Conservation (phyloP, 768 basidiomycete genomes). For the Pleurotus salmoneostramineus region DNA sequence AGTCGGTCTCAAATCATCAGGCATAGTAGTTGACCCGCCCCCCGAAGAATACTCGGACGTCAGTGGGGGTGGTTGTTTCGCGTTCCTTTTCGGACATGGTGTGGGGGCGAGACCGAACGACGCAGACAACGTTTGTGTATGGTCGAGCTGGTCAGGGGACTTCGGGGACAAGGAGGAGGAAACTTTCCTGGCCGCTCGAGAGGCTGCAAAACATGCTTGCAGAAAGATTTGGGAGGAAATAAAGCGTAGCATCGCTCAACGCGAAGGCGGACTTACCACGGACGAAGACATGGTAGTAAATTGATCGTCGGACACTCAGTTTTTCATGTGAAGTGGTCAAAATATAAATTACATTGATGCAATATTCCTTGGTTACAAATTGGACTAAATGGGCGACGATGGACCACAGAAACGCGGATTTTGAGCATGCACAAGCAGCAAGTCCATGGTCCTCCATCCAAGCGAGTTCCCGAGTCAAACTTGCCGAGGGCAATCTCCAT, state of each 20-base stretch:
- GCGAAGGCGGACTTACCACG: neutral
- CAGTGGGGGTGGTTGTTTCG: constrained; percentile 59
- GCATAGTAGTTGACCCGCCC: constrained; percentile 56
- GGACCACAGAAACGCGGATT: no score
- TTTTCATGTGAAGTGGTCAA: no score
- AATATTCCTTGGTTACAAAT: no score
- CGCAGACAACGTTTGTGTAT: constrained; percentile 36
- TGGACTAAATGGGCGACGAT: no score
- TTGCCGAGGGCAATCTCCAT: constrained; percentile 10
- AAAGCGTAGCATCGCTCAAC: constrained; percentile 33
- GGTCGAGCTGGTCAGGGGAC: constrained; percentile 51
- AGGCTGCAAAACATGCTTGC: constrained; percentile 46
- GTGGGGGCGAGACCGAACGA: constrained; percentile 1
- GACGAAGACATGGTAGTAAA: neutral
- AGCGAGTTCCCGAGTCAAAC: constrained; percentile 33
- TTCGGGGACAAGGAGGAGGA: constrained; percentile 30
- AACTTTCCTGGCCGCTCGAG: constrained; percentile 38
- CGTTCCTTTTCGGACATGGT: constrained; percentile 49
- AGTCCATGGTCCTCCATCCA: no score
- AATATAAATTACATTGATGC: no score
- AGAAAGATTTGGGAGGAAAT: constrained; percentile 42
- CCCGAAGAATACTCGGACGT: constrained; percentile 35
- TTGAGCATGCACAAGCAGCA: no score
- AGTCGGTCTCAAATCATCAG: constrained; percentile 7
- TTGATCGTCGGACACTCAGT: neutral